Conservation (phyloP, 2,329 filamentous ascomycete genomes). For the Gremmenia infestans region DNA sequence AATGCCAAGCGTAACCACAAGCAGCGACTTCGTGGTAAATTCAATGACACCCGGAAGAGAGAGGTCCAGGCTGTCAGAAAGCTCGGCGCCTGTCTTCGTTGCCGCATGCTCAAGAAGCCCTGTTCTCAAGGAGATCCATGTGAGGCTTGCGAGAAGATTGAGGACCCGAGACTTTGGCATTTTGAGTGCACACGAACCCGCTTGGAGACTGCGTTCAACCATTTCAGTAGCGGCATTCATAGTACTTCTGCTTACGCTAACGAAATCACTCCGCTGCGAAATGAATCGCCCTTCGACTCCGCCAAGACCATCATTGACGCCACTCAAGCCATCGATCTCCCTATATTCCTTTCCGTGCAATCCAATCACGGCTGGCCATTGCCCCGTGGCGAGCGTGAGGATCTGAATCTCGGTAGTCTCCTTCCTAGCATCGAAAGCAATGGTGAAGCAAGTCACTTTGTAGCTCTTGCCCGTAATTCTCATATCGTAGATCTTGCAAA, state of each 20-base stretch:
- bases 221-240: conserved; percentile 61
- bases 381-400: no score
- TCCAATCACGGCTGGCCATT: background rate
- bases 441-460: no score
- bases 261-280: conserved; percentile 40
- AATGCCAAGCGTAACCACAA: conserved; percentile 26
- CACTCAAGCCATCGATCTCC: background rate
- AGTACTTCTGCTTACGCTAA: conserved; percentile 56
- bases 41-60: conserved; percentile 53
- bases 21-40: conserved; percentile 50
- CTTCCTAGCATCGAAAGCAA: no score
- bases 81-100: conserved; percentile 61
- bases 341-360: background rate
- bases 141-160: conserved; percentile 57
- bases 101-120: conserved; percentile 60
- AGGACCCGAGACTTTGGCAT: conserved; percentile 61
- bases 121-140: conserved; percentile 61
- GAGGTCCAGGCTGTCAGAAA: conserved; percentile 62
- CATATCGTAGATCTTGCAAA: no score
- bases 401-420: background rate
- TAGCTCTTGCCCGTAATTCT: no score
- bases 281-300: background rate
- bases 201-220: conserved; percentile 55
- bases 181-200: conserved; percentile 59
- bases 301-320: background rate